Conservation (phyloP, 331 rosid genomes). For the Rosa hybrid region DNA sequence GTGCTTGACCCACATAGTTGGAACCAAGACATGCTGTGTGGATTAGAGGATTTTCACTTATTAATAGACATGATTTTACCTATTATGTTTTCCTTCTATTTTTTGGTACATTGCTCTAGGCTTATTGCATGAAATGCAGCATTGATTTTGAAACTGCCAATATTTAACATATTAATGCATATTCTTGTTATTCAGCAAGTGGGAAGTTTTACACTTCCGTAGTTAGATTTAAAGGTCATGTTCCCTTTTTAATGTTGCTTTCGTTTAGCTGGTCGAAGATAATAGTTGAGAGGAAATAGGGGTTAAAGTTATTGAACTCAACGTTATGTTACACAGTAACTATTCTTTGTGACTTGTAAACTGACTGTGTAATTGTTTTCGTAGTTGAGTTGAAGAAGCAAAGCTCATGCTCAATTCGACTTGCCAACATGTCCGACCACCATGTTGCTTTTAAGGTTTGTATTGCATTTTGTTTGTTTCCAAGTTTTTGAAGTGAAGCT, state of each 20-base stretch:
- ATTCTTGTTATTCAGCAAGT: neutral
- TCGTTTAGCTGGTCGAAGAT: neutral
- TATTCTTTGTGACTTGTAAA: neutral
- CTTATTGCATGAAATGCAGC: neutral
- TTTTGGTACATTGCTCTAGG: neutral
- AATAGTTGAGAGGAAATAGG: neutral
- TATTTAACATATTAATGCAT: neutral
- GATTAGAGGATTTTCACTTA: neutral
- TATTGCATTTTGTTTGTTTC: slow-evolving; percentile 5
- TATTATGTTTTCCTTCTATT: neutral
- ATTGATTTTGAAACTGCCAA: neutral
- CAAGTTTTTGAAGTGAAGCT: neutral
- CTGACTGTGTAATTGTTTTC: slow-evolving; percentile 19
- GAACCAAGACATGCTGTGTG: neutral
- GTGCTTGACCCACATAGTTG: neutral
- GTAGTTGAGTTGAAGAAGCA: slow-evolving; percentile 86
- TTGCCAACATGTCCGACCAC: slow-evolving; percentile 57
- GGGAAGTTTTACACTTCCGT: neutral
- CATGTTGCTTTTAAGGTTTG: slow-evolving; percentile 70
- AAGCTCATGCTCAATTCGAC: slow-evolving; percentile 65
- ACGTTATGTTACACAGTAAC: neutral
- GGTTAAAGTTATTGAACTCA: neutral
- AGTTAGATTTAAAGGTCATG: neutral
- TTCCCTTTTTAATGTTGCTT: neutral
- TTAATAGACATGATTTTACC: neutral